These are phyloP conservation scores for Chernovozyma aurita DNA, from an alignment of 1,139 yeast genomes.

Conservation along the genomic window DNA sequence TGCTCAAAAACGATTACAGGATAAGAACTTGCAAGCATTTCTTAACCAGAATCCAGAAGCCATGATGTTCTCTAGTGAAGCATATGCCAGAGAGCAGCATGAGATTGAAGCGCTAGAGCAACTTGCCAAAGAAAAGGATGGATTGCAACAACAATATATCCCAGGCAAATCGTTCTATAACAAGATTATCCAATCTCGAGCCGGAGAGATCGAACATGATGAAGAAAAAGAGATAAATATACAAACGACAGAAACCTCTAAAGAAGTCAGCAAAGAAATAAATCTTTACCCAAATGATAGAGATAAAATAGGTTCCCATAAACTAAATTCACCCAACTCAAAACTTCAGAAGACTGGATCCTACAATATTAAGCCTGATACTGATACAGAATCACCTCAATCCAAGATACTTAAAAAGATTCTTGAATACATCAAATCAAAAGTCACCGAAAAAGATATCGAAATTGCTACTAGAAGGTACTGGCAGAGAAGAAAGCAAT, in stretches of 20 bases:
- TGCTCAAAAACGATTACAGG: conserved; percentile 7
- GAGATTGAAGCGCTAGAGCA: conserved; percentile 1
- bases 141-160: background rate
- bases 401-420: conserved; percentile 1
- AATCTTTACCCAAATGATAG: too few species aligned
- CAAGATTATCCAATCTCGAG: conserved; percentile 1
- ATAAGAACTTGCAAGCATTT: conserved; percentile 1
- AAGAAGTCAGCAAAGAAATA: too few species aligned
- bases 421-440: conserved; percentile 10
- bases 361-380: too few species aligned
- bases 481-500: conserved; percentile 8
- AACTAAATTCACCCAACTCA: too few species aligned
- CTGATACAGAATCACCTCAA: background rate
- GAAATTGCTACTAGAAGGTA: conserved; percentile 11
- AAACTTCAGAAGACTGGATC: too few species aligned
- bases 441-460: conserved; percentile 11
- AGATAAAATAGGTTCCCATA: too few species aligned
- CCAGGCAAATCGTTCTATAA: conserved; percentile 3
- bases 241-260: too few species aligned
- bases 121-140: conserved; percentile 4
- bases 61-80: conserved; percentile 12
- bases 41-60: conserved; percentile 8
- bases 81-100: conserved; percentile 8
- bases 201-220: background rate
- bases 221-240: too few species aligned